phyloP scores from a whole-genome alignment of 169 alveolate species.

The Sarcocystis neurona region DNA sequence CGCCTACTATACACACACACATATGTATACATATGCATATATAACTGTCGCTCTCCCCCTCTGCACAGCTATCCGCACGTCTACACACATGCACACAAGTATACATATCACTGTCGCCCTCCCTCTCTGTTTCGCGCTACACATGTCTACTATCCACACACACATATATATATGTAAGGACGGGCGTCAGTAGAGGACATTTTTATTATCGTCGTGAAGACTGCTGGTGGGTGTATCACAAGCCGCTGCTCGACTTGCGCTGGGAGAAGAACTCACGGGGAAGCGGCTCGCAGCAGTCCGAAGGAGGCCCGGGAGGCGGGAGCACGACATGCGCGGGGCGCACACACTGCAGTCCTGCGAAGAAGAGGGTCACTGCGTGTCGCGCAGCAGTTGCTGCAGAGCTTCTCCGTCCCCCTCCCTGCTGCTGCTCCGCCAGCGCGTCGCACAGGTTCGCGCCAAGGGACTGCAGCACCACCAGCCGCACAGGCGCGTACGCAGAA shows the following conservation, averaged over 20 bases:
- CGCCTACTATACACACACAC: too few species aligned
- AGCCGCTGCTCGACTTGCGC: too few species aligned
- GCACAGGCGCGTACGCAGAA: too few species aligned
- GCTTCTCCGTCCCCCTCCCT: slow-evolving; percentile 45
- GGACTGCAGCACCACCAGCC: too few species aligned
- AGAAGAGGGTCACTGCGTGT: slow-evolving; percentile 26
- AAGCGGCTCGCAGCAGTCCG: slow-evolving; percentile 35
- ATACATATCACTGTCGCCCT: too few species aligned
- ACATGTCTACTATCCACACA: background rate
- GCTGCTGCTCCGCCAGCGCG: background rate
- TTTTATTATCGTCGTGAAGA: background rate
- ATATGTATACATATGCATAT: too few species aligned
- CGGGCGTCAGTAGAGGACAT: background rate
- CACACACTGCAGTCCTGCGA: slow-evolving; percentile 45
- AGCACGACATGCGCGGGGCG: slow-evolving; percentile 48
- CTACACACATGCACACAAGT: too few species aligned
- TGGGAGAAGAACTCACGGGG: slow-evolving; percentile 32
- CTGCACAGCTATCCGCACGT: too few species aligned
- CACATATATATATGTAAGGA: background rate
- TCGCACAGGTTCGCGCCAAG: background rate
- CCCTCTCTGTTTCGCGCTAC: too few species aligned
- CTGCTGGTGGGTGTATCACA: too few species aligned
- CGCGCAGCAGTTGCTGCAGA: slow-evolving; percentile 4
- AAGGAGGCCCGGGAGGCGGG: slow-evolving; percentile 16
- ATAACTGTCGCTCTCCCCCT: too few species aligned